phyloP scores from a whole-genome alignment of 2,329 filamentous ascomycete genomes.

The Plectosphaerella plurivora region DNA sequence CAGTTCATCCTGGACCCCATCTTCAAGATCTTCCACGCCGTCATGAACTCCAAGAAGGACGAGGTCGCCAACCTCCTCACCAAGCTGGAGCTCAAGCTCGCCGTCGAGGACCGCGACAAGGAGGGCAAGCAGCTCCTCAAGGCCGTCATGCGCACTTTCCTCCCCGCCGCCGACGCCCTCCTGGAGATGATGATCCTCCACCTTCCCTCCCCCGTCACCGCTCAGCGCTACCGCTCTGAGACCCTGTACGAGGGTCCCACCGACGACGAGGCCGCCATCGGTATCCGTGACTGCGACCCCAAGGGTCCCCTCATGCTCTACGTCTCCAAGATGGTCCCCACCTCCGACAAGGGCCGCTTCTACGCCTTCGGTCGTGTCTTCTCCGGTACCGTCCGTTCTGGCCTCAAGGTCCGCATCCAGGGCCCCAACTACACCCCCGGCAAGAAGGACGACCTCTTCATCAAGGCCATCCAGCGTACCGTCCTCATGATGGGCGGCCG shows the following conservation, averaged over 20 bases:
- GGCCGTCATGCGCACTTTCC: constrained; percentile 97
- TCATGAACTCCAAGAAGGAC: constrained; percentile 99
- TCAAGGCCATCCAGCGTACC: constrained; percentile 99
- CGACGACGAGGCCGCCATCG: constrained; percentile 89
- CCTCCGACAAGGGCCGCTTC: constrained; percentile 99
- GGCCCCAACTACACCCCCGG: constrained; percentile 97
- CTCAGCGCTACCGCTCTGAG: constrained; percentile 97
- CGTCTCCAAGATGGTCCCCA: constrained; percentile 99
- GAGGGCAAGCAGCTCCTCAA: constrained; percentile 98
- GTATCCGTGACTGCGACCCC: constrained; percentile 97
- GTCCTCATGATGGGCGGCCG: constrained; percentile 99
- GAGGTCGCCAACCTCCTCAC: constrained; percentile 77
- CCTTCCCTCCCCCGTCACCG: constrained; percentile 90
- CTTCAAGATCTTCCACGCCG: constrained; percentile 94
- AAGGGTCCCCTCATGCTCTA: constrained; percentile 99
- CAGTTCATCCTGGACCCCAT: constrained; percentile 99
- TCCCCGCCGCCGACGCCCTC: constrained; percentile 95
- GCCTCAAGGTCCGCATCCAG: constrained; percentile 99
- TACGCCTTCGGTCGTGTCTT: constrained; percentile 99
- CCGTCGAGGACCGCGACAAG: constrained; percentile 79
- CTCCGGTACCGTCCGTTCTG: constrained; percentile 94
- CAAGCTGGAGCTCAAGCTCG: constrained; percentile 95
- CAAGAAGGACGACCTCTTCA: constrained; percentile 97
- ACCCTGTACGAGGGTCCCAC: constrained; percentile 96
- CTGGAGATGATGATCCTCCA: constrained; percentile 99